Evolutionary conservation across 1,139 yeast species (phyloP).

Genomic region (Hemisphaericaspora xylofermentans): DNA sequence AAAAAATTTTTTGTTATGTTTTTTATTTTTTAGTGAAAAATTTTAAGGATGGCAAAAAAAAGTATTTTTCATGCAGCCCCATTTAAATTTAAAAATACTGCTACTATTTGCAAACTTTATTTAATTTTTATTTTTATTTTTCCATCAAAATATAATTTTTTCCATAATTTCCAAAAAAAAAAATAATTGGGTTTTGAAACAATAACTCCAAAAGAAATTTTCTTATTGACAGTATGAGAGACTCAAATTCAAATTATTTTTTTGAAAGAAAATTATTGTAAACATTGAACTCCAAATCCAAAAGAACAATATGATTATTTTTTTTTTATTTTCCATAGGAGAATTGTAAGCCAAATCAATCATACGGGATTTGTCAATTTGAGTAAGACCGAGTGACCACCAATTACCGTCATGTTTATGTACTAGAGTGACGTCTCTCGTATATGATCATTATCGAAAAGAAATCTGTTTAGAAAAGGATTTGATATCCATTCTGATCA

Average conservation of each 20-base stretch:
- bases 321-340: too few relatives aligned
- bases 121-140: neutral
- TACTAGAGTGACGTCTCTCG: too few relatives aligned
- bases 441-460: too few relatives aligned
- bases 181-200: neutral
- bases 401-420: too few relatives aligned
- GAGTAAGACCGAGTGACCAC: too few relatives aligned
- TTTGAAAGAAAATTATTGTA: neutral
- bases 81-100: neutral
- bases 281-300: too few relatives aligned
- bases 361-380: too few relatives aligned
- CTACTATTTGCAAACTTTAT: too few relatives aligned
- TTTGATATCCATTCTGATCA: too few relatives aligned
- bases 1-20: neutral
- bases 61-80: neutral
- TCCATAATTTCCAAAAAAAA: neutral
- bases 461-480: too few relatives aligned
- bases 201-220: neutral
- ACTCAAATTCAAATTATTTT: neutral
- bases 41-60: slow-evolving; percentile 1
- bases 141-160: neutral
- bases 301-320: neutral
- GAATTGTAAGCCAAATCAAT: too few relatives aligned
- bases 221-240: neutral
- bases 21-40: neutral